phyloP scores from a whole-genome alignment of 306 rosid genomes.

The Trifolium pratense region DNA sequence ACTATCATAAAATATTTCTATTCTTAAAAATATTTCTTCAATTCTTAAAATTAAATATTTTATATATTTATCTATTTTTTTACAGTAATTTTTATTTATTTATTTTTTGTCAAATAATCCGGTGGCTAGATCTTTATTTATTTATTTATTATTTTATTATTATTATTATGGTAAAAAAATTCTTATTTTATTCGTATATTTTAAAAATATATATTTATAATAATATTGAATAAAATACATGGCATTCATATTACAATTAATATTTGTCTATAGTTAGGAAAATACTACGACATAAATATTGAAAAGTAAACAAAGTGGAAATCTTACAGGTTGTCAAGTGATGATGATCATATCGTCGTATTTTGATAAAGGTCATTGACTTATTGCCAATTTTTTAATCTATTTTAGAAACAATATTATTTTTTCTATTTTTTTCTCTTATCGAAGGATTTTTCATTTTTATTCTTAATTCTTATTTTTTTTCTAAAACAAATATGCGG shows the following conservation, averaged over 20 bases:
- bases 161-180: not conserved
- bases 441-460: not conserved
- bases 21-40: no score
- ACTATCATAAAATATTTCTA: not conserved
- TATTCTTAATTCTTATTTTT: not conserved
- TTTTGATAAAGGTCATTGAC: constrained; percentile 7
- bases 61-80: not conserved
- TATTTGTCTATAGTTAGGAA: not conserved
- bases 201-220: no score
- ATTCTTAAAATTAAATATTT: not conserved
- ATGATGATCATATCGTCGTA: not conserved
- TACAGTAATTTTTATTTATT: no score
- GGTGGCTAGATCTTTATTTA: no score
- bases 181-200: not conserved
- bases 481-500: not conserved
- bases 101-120: no score
- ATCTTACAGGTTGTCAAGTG: constrained; percentile 10
- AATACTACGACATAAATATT: not conserved
- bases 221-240: not conserved
- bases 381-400: not conserved
- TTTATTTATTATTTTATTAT: no score
- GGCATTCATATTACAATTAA: not conserved
- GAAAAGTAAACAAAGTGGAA: not conserved
- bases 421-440: not conserved
- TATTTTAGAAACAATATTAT: not conserved